phyloP scores from a whole-genome alignment of 2,329 filamentous ascomycete species.

The Nothophoma quercina region DNA sequence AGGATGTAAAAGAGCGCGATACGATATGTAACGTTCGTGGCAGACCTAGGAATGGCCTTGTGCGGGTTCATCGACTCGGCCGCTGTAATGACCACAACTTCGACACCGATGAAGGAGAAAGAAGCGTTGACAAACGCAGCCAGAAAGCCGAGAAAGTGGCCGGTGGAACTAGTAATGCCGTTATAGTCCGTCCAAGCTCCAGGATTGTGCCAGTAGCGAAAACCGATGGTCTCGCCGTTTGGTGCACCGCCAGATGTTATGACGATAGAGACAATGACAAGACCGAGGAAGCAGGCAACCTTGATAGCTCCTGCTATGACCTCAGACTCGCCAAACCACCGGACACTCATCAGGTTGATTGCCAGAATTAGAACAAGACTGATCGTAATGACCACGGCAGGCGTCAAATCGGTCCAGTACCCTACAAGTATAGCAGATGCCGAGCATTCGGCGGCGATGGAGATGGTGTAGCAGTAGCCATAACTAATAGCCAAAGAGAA shows the following conservation, averaged over 20 bases:
- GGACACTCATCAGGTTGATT: slow-evolving; percentile 60
- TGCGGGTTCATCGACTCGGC: slow-evolving; percentile 71
- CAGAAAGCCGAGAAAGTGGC: slow-evolving; percentile 65
- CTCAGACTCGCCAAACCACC: slow-evolving; percentile 60
- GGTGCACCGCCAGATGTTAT: slow-evolving; percentile 56
- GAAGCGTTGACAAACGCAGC: slow-evolving; percentile 58
- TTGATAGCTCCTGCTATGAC: slow-evolving; percentile 52
- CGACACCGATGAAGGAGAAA: slow-evolving; percentile 51
- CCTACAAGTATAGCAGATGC: slow-evolving; percentile 48
- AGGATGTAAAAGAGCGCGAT: slow-evolving; percentile 55
- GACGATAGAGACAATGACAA: slow-evolving; percentile 31
- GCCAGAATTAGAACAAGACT: slow-evolving; percentile 59
- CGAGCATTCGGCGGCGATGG: slow-evolving; percentile 59
- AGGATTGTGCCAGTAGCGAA: slow-evolving; percentile 71
- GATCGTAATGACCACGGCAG: slow-evolving; percentile 61
- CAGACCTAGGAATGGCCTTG: slow-evolving; percentile 69
- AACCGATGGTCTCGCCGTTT: slow-evolving; percentile 66
- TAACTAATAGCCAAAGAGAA: slow-evolving; percentile 58
- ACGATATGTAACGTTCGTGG: slow-evolving; percentile 55
- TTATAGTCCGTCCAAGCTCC: slow-evolving; percentile 73
- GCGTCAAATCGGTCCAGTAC: slow-evolving; percentile 60
- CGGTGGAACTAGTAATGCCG: slow-evolving; percentile 54
- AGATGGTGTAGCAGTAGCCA: slow-evolving; percentile 56
- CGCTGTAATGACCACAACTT: slow-evolving; percentile 69
- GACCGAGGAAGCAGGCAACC: slow-evolving; percentile 48